Conservation (phyloP, 2,329 filamentous ascomycete species). For the Cercospora janseana region DNA sequence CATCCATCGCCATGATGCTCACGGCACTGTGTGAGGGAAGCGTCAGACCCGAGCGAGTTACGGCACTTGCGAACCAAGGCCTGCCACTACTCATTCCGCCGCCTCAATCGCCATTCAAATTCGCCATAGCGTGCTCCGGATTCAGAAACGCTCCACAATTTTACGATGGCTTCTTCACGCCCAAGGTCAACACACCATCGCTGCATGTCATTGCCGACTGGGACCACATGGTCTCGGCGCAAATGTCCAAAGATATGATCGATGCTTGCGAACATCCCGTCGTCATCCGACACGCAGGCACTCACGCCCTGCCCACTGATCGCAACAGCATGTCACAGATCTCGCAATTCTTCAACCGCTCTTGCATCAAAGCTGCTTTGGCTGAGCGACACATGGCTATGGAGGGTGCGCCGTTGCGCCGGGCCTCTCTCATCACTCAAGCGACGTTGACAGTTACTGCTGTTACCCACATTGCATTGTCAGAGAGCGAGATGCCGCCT, state of each 20-base stretch:
- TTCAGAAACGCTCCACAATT: slow-evolving; percentile 22
- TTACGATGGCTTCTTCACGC: slow-evolving; percentile 25
- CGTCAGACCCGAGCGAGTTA: slow-evolving; percentile 16
- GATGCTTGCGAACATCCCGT: slow-evolving; percentile 14
- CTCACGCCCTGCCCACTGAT: slow-evolving; percentile 21
- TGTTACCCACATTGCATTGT: slow-evolving; percentile 8
- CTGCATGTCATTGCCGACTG: slow-evolving; percentile 22
- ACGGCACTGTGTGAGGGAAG: slow-evolving; percentile 23
- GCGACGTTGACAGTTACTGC: slow-evolving; percentile 12
- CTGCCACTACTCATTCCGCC: slow-evolving; percentile 21
- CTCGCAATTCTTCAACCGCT: slow-evolving; percentile 17
- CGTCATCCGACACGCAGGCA: slow-evolving; percentile 20
- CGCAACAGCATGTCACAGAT: slow-evolving; percentile 20
- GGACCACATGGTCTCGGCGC: slow-evolving; percentile 24
- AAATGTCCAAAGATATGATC: slow-evolving; percentile 17
- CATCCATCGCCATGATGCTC: slow-evolving; percentile 32
- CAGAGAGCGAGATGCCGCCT: slow-evolving; percentile 3
- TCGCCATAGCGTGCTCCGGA: slow-evolving; percentile 23
- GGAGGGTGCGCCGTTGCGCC: not conserved
- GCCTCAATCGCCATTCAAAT: slow-evolving; percentile 26
- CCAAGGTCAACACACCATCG: slow-evolving; percentile 21
- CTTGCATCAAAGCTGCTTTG: slow-evolving; percentile 11
- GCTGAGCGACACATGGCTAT: not conserved
- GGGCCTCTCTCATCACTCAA: slow-evolving; percentile 2
- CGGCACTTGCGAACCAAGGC: slow-evolving; percentile 18